Evolutionary conservation across 2,329 filamentous ascomycete genomes (phyloP).

Genomic region (Fusarium bulbicola): DNA sequence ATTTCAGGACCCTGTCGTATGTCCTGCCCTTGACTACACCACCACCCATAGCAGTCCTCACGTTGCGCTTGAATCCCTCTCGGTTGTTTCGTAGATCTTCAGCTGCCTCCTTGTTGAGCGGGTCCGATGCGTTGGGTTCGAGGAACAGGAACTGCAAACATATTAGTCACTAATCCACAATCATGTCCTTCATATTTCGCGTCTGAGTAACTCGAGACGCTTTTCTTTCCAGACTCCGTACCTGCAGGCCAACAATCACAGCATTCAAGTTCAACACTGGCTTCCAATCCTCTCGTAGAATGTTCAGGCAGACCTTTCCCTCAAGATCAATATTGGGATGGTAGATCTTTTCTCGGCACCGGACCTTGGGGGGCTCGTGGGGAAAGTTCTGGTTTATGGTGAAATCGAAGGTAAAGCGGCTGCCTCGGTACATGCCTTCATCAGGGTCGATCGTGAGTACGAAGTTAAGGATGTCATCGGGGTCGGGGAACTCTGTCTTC

Average conservation of each 20-base stretch:
- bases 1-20: conserved; percentile 84
- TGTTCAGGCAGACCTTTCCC: conserved; percentile 98
- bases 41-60: conserved; percentile 83
- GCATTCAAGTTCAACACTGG: conserved; percentile 96
- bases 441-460: conserved; percentile 83
- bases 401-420: conserved; percentile 89
- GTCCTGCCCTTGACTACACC: conserved; percentile 75
- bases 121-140: conserved; percentile 95
- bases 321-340: conserved; percentile 98
- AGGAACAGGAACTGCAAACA: conserved; percentile 85
- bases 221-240: conserved; percentile 47
- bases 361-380: conserved; percentile 97
- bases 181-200: background rate
- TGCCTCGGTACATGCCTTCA: conserved; percentile 88
- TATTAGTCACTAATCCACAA: conserved; percentile 32
- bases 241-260: conserved; percentile 92
- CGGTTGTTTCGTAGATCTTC: conserved; percentile 88
- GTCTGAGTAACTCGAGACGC: background rate
- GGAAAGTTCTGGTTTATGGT: conserved; percentile 94
- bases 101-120: conserved; percentile 97
- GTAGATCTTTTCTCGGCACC: conserved; percentile 97
- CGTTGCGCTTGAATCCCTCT: conserved; percentile 92
- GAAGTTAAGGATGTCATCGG: conserved; percentile 88
- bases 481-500: conserved; percentile 82
- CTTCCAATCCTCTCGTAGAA: conserved; percentile 98